Evolutionary conservation across 1,139 yeast species (phyloP), one percentile per base, ranked within the genome.

Genomic region (Diutina mesorugosa): DNA sequence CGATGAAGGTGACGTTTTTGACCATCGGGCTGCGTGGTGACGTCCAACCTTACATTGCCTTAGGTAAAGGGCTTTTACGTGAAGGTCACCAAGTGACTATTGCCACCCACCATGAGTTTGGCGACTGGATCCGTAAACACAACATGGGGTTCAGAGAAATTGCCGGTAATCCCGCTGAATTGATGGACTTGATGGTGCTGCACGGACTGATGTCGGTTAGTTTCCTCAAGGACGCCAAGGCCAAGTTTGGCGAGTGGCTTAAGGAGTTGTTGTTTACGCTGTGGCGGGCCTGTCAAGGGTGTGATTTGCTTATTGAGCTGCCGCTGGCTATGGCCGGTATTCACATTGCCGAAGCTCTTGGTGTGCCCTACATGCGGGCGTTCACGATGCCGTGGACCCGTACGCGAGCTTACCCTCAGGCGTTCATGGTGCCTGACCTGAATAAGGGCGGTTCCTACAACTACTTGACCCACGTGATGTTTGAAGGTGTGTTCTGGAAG

Each of bases 371-470:
- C 66, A 87, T 88, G 74, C 76, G 98, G 63, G 97, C 98, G 0
- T 93, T 91, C 66, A 93, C 98, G 0, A 91, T 91, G 98, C 98
- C 98, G 0, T 91, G 98, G 98, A 89, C 97, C 0, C 73, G 96
- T 62, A 91, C 98, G 0, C 78, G 96, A 61, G 95, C 97, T 0
- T 91, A 91, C 66, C 97, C 97, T 0, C 97, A 91, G 72, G 98
- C 98, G 0, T 90, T 91, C 62, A 84, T 91, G 64, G 96, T 90
- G 5, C 97, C 98, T 0, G 97, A 90, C 59, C 95, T 87, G 67
- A 89, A 87, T 66, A 81, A 87, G 68, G 97, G 97, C 8, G 97
- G 97, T 1, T 85, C 93, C 5, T 91, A 91, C 70, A 91, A 91
- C 66, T 89, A 89, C 65, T 74, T 93, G 70, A 90, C 98, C 0